These are phyloP conservation scores for Botrytis byssoidea DNA, from an alignment of 2,329 filamentous ascomycete genomes.

Conservation along the genomic window DNA sequence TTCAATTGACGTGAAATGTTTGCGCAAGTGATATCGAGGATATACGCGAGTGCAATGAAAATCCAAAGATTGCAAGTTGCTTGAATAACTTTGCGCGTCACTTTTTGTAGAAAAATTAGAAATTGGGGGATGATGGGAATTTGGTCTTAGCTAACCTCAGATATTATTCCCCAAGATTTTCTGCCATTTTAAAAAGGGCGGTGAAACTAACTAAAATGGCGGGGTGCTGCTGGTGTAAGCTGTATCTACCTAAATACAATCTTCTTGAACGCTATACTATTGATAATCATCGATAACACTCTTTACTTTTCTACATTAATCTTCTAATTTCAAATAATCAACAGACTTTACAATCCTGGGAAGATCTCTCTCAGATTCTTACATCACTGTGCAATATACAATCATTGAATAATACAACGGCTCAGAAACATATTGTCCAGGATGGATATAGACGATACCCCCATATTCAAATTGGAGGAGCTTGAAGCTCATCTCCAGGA, in stretches of 20 bases:
- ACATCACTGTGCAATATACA: neutral
- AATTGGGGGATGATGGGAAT: neutral
- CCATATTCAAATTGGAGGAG: constrained; percentile 46
- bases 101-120: neutral
- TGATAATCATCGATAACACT: neutral
- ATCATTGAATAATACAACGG: neutral
- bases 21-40: neutral
- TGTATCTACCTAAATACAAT: neutral
- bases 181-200: constrained; percentile 2
- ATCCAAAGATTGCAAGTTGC: neutral
- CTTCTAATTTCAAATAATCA: neutral
- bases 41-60: neutral
- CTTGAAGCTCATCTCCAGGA: constrained; percentile 54
- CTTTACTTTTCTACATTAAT: neutral
- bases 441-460: constrained; percentile 16
- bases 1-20: neutral
- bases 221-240: neutral
- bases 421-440: neutral
- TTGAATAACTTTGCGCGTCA: neutral
- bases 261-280: neutral
- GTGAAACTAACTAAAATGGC: neutral
- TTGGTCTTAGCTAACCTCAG: neutral
- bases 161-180: constrained; percentile 1
- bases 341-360: neutral
- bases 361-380: neutral